These are phyloP conservation scores for Exophiala viscosa DNA, from an alignment of 2,329 filamentous ascomycete genomes.

Conservation along the genomic window DNA sequence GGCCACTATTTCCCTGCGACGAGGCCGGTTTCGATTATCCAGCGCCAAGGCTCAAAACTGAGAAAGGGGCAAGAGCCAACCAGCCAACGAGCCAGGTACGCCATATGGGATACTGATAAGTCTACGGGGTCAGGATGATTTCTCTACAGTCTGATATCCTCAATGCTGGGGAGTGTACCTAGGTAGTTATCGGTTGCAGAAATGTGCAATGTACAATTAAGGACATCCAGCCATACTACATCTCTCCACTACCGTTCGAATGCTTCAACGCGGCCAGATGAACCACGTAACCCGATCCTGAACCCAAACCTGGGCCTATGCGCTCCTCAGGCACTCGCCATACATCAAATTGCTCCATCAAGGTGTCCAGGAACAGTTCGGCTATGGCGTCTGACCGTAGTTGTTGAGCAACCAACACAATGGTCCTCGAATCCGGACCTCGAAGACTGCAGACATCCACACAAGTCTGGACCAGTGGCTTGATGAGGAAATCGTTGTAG, in stretches of 20 bases:
- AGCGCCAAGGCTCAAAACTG: no score
- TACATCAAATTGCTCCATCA: constrained; percentile 63
- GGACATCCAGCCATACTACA: not conserved
- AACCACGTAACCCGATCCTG: constrained; percentile 72
- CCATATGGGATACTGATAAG: no score
- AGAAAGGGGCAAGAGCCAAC: no score
- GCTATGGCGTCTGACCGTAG: constrained; percentile 82
- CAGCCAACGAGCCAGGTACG: no score
- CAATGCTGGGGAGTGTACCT: no score
- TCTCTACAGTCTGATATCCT: no score
- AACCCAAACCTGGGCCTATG: constrained; percentile 57
- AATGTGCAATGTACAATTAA: no score
- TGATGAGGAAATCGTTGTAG: constrained; percentile 84
- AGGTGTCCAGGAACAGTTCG: constrained; percentile 70
- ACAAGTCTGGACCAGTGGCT: constrained; percentile 78
- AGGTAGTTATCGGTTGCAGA: no score
- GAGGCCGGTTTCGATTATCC: not conserved
- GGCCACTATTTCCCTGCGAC: not conserved
- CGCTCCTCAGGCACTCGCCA: constrained; percentile 70
- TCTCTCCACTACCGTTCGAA: not conserved
- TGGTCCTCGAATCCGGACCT: constrained; percentile 42
- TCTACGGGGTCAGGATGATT: no score
- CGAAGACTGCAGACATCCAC: constrained; percentile 67
- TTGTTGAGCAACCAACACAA: constrained; percentile 86
- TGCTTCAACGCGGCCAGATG: constrained; percentile 67